phyloP scores from a whole-genome alignment of 2,329 filamentous ascomycete species.

The Scedosporium apiospermum region DNA sequence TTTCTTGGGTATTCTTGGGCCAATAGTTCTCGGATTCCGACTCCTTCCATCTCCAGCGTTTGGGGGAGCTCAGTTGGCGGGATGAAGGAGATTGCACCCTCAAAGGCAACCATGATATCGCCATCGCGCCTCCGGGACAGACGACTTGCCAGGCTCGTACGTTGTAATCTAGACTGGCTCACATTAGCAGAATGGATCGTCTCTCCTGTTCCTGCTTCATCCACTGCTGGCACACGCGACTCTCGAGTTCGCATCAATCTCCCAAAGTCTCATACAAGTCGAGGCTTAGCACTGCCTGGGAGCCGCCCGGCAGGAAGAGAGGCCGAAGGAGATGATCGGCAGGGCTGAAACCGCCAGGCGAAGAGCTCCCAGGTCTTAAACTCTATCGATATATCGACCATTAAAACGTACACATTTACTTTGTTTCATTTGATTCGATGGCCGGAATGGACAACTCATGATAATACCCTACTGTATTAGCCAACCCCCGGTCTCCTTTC shows the following conservation, averaged over 20 bases:
- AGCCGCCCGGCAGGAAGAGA: not conserved
- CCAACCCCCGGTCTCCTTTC: too few relatives aligned
- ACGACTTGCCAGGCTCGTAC: too few relatives aligned
- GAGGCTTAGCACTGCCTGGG: not conserved
- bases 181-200: not conserved
- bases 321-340: conserved; percentile 1
- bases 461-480: too few relatives aligned
- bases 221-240: too few relatives aligned
- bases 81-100: not conserved
- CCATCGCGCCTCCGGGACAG: too few relatives aligned
- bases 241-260: not conserved
- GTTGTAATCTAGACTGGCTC: not conserved
- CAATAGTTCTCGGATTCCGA: too few relatives aligned
- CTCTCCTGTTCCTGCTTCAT: not conserved
- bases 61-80: not conserved
- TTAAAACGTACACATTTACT: too few relatives aligned
- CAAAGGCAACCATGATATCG: too few relatives aligned
- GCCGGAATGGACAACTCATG: too few relatives aligned
- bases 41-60: too few relatives aligned
- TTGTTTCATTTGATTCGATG: too few relatives aligned
- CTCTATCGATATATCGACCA: not conserved
- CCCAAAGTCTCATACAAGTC: not conserved
- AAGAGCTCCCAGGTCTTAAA: not conserved
- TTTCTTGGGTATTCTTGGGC: too few relatives aligned
- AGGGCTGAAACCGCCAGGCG: not conserved